Base-by-base conservation (phyloP, 2,329 filamentous ascomycete species). In the Aspergillus carbonarius region DNA sequence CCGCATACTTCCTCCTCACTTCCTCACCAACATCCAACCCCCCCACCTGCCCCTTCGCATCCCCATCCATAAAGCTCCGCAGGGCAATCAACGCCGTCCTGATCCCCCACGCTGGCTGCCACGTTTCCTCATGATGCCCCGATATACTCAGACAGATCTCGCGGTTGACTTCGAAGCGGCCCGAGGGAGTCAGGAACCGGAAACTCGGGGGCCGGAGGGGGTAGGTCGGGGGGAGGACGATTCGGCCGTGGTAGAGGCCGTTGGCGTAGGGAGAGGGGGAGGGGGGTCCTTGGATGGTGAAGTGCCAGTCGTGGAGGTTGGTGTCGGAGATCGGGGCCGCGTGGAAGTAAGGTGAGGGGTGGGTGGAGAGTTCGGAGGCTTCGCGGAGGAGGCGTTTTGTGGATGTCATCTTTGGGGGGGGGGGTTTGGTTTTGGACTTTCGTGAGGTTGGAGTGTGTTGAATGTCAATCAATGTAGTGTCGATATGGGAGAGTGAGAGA, bases 301-400 rank as follows among this genome's bases (percentile, higher is more conserved):
- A 99, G 80, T 99, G 95, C 95, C 95, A 99, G 78, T 98, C 93
- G 78, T 96, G 96, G 55, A 99, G 87, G 76, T 98, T 92, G 32
- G 86, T 82, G 72, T 98, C 93, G 62, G 93, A 85, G 39, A 79
- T 74, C 0, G 95, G 95, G 4, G 88, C 82, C 40, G 93, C 95
- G 66, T 89, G 86, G 77, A 93, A 96, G 79, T 96, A 92, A 55
- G 90, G 82, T 2, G 91, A 95, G 4, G 93, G 92, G 37, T 89
- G 84, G 59, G 82, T 83, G 60, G 91, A 87, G 57, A 99, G 85
- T 74, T 98, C 95, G 59, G 89, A 84, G 58, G 93, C 93, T 86
- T 98, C 95, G 77, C 91, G 92, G 71, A 97, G 68, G 23, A 73
- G 70, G 51, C 71, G 72, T 44, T 69, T 68, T 44, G 72, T 70